Evolutionary conservation across 768 basidiomycete species (phyloP), one percentile per base, ranked within the genome.

Genomic region (Amanita inopinata): DNA sequence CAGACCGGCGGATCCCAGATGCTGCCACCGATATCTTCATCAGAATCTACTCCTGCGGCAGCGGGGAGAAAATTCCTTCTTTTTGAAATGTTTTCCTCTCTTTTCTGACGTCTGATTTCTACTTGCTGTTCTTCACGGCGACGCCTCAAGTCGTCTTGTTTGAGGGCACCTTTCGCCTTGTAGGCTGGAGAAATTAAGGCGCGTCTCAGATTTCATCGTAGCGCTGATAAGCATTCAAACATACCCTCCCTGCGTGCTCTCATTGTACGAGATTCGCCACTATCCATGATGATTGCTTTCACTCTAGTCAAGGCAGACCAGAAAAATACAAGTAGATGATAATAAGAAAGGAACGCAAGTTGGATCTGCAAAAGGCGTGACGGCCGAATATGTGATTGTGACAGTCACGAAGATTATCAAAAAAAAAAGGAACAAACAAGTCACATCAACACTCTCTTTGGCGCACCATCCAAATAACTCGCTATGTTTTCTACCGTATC

Each of bases 71-170:
- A 88, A 63, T 97, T 97, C 49, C 96, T 74, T 62, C 96, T 77
- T 73, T 99, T 99, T 46, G 93, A 88, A 49, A 98, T 93, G 61
- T 92, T 93, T 64, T 99, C 96, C 61, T 99, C 96, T 53, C 96
- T 76, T 69, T 98, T 98, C 69, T 94, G 90, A 58, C 91, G 78
- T 59, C 96, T 77, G 72, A 99, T 97, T 73, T 98, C 96, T 45
- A 99, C 96, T 58, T 98, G 93, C 60, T 94, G 90, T 61, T 99
- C 93, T 62, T 98, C 96, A 46, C 96, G 81, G 61, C 94, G 83
- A 64, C 92, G 83, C 54, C 94, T 80, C 53, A 98, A 84, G 61
- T 98, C 90, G 47, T 94, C 90, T 54, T 80, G 81, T 62, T 90
- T 92, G 50, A 92, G 70, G 51, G 76, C 81, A 49, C 85, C 84